A percentile compares a stretch with the other conserved stretches of the same genome.
Evolutionary conservation across 208 protist species (phyloP).

Genomic region (Leishmania mexicana): DNA sequence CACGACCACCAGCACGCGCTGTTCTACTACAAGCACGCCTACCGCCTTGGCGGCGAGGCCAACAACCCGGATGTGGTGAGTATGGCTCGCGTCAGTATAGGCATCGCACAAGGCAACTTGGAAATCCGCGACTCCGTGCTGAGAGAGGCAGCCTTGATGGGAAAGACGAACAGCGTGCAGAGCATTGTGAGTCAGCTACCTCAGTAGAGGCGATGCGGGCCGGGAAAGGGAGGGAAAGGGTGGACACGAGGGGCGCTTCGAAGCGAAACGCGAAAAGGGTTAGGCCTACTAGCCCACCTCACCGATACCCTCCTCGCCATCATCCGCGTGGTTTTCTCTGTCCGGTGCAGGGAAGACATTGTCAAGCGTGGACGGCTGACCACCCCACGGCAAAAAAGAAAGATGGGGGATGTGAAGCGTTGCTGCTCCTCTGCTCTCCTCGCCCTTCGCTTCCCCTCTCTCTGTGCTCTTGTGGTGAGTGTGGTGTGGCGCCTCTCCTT

Average conservation of each 20-base stretch:
- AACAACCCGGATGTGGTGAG: slow-evolving; percentile 67
- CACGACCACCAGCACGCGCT: slow-evolving; percentile 85
- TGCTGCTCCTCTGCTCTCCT: background rate
- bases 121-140: slow-evolving; percentile 69
- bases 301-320: background rate
- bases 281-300: background rate
- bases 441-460: background rate
- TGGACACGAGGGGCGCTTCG: background rate
- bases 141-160: slow-evolving; percentile 61
- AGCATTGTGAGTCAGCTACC: slow-evolving; percentile 63
- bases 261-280: background rate
- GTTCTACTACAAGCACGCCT: slow-evolving; percentile 92
- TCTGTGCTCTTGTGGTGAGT: background rate
- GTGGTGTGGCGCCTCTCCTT: background rate
- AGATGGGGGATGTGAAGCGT: background rate
- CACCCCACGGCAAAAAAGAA: background rate
- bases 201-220: slow-evolving; percentile 8
- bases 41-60: slow-evolving; percentile 82
- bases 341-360: background rate
- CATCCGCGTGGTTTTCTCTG: background rate
- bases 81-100: slow-evolving; percentile 82
- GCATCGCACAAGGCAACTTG: slow-evolving; percentile 71
- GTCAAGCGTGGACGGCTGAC: background rate
- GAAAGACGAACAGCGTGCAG: slow-evolving; percentile 53
- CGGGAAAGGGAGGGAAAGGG: too few species aligned